Base-by-base conservation (phyloP, 345 rosid genomes). In the Brassica carinata region DNA sequence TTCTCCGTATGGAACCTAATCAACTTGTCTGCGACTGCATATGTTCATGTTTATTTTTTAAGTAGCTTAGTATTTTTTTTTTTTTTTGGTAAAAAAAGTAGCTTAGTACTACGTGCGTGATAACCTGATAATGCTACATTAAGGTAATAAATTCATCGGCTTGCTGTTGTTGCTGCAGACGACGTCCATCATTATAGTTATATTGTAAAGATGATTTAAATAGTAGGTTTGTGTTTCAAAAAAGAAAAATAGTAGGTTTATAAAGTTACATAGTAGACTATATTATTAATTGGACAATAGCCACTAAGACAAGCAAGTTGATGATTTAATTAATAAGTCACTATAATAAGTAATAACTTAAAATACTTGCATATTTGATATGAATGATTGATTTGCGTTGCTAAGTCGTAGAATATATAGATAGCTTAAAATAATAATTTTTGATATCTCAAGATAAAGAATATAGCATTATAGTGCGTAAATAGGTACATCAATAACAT, bases 251-350 rank as follows among this genome's bases (percentile, higher is more conserved):
- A 59, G 64, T 59, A 19, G n/a, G 31, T 23, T 61, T 61, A 26
- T 26, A 23, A 61, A 61, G 15, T 23, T 61, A 59, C 33, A 61
- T 14, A 64, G 55, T 67, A 36, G 69, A 30, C 68, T 55, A 30
- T 43, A 69, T 19, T 10, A 69, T 26, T 26, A 61, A 61, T 62
- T 69, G 53, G 26, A 14, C 64, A 43, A 40, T 33, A 70, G 67
- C 72, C 76, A 71, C 59, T 71, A 63, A 33, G 58, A 45, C 31
- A 34, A 78, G 30, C 72, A 78, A 71, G 72, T 78, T 71, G 66
- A 53, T 48, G 71, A 64, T 64, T 33, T 64, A 70, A 78, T 64
- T 61, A 77, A 61, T 23, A 30, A 69, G 5, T 17, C 64, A 69
- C 8, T 40, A 59, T 76, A 36, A 33, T 30, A 67, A 53, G 5